These are phyloP conservation scores for Mimosa bimucronata DNA, from an alignment of 306 rosid species.

Conservation along the genomic window DNA sequence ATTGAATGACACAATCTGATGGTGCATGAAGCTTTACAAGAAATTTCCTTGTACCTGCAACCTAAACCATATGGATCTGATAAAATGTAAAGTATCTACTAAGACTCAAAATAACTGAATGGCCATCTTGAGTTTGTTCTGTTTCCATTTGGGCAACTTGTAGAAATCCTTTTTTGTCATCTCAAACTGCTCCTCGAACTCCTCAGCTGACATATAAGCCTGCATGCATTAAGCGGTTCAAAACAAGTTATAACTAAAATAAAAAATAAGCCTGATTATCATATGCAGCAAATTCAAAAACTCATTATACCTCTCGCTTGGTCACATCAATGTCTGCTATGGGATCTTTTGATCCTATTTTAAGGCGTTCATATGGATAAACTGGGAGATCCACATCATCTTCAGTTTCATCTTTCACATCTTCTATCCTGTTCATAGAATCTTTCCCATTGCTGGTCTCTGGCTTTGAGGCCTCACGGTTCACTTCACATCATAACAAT, in stretches of 20 bases:
- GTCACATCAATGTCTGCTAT: constrained; percentile 78
- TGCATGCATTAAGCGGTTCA: constrained; percentile 52
- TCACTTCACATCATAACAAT: constrained; percentile 50
- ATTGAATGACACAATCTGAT: too few species aligned
- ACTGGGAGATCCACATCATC: constrained; percentile 75
- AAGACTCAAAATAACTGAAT: constrained; percentile 75
- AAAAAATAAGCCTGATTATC: constrained; percentile 14
- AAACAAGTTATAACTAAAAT: constrained; percentile 39
- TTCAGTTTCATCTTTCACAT: constrained; percentile 80
- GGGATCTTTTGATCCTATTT: constrained; percentile 68
- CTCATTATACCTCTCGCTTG: constrained; percentile 81
- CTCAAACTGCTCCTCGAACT: constrained; percentile 78
- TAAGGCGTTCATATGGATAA: constrained; percentile 75
- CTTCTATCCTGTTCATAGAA: constrained; percentile 66
- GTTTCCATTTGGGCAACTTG: constrained; percentile 97
- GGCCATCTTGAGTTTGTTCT: constrained; percentile 94
- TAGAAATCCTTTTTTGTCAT: constrained; percentile 73
- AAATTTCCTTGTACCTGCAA: constrained; percentile 57
- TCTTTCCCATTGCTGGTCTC: constrained; percentile 53
- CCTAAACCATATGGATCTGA: constrained; percentile 51
- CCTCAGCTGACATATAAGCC: constrained; percentile 85
- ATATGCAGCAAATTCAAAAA: background rate
- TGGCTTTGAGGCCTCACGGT: constrained; percentile 44
- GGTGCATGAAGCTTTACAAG: constrained; percentile 34
- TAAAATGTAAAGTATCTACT: constrained; percentile 32